Conservation (phyloP, 805 yeast genomes). For the Suhomyces emberorum region DNA sequence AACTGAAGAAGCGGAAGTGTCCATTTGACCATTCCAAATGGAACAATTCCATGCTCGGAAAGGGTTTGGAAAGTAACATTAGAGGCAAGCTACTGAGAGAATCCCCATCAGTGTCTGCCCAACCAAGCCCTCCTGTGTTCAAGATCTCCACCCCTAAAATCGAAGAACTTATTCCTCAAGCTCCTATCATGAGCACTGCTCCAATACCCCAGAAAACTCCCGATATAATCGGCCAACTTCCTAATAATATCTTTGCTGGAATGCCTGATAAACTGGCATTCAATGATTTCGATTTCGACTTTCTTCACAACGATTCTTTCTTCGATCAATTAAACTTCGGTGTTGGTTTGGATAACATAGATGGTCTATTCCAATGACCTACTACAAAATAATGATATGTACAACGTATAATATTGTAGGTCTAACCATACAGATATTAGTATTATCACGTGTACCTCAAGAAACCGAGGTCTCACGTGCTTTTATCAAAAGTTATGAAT, state of each 20-base stretch:
- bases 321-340: constrained; percentile 20
- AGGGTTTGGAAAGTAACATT: constrained; percentile 19
- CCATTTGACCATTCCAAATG: constrained; percentile 28
- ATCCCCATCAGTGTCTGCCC: neutral
- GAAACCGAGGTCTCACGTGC: no score
- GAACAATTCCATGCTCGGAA: constrained; percentile 3
- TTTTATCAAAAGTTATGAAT: no score
- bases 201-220: neutral
- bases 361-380: no score
- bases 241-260: neutral
- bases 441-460: no score
- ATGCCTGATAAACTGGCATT: neutral
- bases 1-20: constrained; percentile 24
- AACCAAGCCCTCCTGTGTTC: neutral
- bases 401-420: no score
- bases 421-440: no score
- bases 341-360: no score
- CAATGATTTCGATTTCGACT: constrained; percentile 28
- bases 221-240: neutral
- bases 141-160: constrained; percentile 1
- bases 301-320: constrained; percentile 25
- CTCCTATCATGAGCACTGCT: neutral
- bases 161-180: constrained; percentile 1
- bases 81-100: constrained; percentile 9
- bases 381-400: no score